These are phyloP conservation scores for Rhizopus sp. DNA, from an alignment of 371 early-diverging fungal species.

Conservation along the genomic window DNA sequence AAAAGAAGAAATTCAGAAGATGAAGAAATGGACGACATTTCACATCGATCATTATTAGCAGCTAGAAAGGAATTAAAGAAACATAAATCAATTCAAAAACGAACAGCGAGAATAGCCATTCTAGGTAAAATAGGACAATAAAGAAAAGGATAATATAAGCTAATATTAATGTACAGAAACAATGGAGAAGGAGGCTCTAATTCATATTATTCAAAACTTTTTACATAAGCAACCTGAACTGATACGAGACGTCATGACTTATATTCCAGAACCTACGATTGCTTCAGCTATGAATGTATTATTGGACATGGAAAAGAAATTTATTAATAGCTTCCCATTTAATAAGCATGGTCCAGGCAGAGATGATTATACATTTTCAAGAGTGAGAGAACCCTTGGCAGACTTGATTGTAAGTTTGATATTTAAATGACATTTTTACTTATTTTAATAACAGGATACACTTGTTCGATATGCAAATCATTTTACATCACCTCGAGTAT, in stretches of 20 bases:
- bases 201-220: slow-evolving; percentile 70
- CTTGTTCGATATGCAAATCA: slow-evolving; percentile 83
- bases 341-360: slow-evolving; percentile 75
- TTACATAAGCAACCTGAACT: slow-evolving; percentile 74
- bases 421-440: neutral
- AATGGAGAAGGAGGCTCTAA: slow-evolving; percentile 74
- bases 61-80: slow-evolving; percentile 24
- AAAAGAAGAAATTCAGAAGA: slow-evolving; percentile 51
- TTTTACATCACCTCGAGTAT: slow-evolving; percentile 76
- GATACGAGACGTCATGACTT: slow-evolving; percentile 67
- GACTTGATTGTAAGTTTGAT: slow-evolving; percentile 64
- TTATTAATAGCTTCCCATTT: slow-evolving; percentile 84
- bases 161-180: slow-evolving; percentile 44
- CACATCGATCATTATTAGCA: neutral
- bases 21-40: slow-evolving; percentile 50
- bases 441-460: slow-evolving; percentile 53
- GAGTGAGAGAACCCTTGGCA: slow-evolving; percentile 75
- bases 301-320: slow-evolving; percentile 65
- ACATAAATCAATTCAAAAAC: slow-evolving; percentile 31
- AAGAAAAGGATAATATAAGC: neutral
- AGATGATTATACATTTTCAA: slow-evolving; percentile 88
- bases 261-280: slow-evolving; percentile 89
- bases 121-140: slow-evolving; percentile 27
- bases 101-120: slow-evolving; percentile 28
- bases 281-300: slow-evolving; percentile 72